Evolutionary conservation across 1,139 yeast genomes (phyloP).

Genomic region (Scheffersomyces titani): DNA sequence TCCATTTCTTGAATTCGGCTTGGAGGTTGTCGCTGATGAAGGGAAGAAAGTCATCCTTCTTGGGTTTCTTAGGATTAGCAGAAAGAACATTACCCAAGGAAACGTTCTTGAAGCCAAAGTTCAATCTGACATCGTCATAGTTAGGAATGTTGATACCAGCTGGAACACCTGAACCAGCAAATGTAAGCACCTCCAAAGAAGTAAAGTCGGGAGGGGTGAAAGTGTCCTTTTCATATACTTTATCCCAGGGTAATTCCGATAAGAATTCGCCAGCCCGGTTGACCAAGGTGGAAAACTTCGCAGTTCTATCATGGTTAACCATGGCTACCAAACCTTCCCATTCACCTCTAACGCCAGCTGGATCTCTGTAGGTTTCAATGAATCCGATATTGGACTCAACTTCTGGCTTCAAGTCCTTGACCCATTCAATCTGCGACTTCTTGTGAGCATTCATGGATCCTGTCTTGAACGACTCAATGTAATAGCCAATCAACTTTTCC

Average conservation of each 20-base stretch:
- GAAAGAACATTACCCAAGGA: conserved; percentile 82
- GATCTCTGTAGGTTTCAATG: conserved; percentile 90
- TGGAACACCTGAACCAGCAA: conserved; percentile 88
- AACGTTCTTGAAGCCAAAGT: conserved; percentile 84
- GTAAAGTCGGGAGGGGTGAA: conserved; percentile 93
- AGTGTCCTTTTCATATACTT: conserved; percentile 73
- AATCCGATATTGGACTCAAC: conserved; percentile 89
- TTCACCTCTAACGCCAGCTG: conserved; percentile 89
- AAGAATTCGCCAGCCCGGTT: conserved; percentile 66
- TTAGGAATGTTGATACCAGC: conserved; percentile 94
- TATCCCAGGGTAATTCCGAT: conserved; percentile 72
- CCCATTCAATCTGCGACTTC: conserved; percentile 84
- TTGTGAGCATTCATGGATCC: conserved; percentile 88
- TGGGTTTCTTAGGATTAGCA: conserved; percentile 63
- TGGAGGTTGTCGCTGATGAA: conserved; percentile 58
- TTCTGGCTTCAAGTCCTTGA: conserved; percentile 77
- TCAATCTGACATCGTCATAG: conserved; percentile 83
- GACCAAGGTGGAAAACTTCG: conserved; percentile 72
- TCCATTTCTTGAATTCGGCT: conserved; percentile 64
- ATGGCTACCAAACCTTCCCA: conserved; percentile 95
- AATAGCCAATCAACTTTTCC: conserved; percentile 59
- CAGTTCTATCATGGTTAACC: conserved; percentile 85
- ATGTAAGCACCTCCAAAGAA: conserved; percentile 83
- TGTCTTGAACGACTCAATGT: conserved; percentile 69
- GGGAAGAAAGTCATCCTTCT: conserved; percentile 66